These are phyloP conservation scores for Debaryomyces sp. DNA, from an alignment of 1,139 yeast genomes.

Conservation along the genomic window DNA sequence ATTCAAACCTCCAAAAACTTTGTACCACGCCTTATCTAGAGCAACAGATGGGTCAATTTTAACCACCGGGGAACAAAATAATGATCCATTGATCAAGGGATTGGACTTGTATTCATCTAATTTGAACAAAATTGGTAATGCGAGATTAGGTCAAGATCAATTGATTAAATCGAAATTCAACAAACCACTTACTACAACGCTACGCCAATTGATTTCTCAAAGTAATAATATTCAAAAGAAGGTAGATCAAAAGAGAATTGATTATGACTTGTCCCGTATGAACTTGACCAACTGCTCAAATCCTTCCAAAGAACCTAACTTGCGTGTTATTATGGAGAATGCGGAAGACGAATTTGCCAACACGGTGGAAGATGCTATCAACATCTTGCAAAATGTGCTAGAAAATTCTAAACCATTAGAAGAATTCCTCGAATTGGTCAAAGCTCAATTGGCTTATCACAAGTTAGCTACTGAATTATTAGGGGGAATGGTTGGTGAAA, in stretches of 20 bases:
- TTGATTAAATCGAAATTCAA: conserved; percentile 72
- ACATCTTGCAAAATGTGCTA: conserved; percentile 80
- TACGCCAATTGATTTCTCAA: conserved; percentile 64
- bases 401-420: conserved; percentile 73
- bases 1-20: conserved; percentile 72
- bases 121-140: conserved; percentile 72
- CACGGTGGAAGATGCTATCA: conserved; percentile 87
- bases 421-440: conserved; percentile 68
- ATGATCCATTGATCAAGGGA: conserved; percentile 46
- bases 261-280: conserved; percentile 78
- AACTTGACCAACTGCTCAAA: conserved; percentile 63
- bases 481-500: conserved; percentile 64
- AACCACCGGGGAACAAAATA: conserved; percentile 51
- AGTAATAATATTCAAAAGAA: conserved; percentile 73
- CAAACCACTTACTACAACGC: conserved; percentile 63
- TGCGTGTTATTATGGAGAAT: conserved; percentile 77
- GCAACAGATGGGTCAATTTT: conserved; percentile 64
- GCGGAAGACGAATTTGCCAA: conserved; percentile 91
- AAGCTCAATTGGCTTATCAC: conserved; percentile 84
- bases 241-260: conserved; percentile 78
- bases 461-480: conserved; percentile 74
- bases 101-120: conserved; percentile 48
- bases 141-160: conserved; percentile 82
- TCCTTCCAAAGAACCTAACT: conserved; percentile 75
- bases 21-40: conserved; percentile 81